These are phyloP conservation scores for Colletotrichum tabaci DNA, from an alignment of 2,329 filamentous ascomycete genomes.

Conservation along the genomic window DNA sequence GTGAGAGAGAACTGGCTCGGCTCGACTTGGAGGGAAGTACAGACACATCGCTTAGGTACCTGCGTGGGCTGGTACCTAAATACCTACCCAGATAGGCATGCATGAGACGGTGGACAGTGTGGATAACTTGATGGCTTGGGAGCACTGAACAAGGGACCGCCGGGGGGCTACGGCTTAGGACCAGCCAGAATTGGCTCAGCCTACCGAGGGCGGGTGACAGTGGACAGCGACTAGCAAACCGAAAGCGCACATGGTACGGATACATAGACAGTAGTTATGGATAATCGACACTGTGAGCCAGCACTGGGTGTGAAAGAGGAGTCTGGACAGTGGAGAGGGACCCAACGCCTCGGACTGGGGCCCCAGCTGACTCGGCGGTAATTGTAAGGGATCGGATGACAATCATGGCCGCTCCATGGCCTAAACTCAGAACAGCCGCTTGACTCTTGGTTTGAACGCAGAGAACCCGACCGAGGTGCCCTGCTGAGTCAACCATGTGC, in stretches of 20 bases:
- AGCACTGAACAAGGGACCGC: conserved; percentile 8
- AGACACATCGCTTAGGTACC: background rate
- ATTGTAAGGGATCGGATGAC: conserved; percentile 36
- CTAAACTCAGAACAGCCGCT: conserved; percentile 20
- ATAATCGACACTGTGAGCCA: background rate
- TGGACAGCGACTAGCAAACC: background rate
- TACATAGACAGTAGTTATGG: too few relatives aligned
- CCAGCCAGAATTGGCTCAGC: conserved; percentile 15
- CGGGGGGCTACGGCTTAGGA: background rate
- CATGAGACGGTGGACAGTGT: background rate
- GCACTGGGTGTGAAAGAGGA: conserved; percentile 3
- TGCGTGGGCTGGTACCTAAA: too few relatives aligned
- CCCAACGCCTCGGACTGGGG: conserved; percentile 42
- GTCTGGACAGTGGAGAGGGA: conserved; percentile 4
- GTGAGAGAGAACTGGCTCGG: conserved; percentile 18
- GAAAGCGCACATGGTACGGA: background rate
- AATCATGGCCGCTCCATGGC: conserved; percentile 16
- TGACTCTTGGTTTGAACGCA: background rate
- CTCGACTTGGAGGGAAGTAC: background rate
- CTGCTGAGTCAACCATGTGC: conserved; percentile 3
- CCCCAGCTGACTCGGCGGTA: conserved; percentile 39
- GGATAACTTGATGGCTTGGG: background rate
- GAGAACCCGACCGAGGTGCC: background rate
- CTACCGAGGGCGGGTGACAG: conserved; percentile 1
- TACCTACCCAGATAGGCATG: too few relatives aligned